Percentiles rank a stretch among this genome's conserved stretches.
These are phyloP conservation scores for Auricularia sp. DNA, from an alignment of 768 basidiomycete species.

Conservation along the genomic window DNA sequence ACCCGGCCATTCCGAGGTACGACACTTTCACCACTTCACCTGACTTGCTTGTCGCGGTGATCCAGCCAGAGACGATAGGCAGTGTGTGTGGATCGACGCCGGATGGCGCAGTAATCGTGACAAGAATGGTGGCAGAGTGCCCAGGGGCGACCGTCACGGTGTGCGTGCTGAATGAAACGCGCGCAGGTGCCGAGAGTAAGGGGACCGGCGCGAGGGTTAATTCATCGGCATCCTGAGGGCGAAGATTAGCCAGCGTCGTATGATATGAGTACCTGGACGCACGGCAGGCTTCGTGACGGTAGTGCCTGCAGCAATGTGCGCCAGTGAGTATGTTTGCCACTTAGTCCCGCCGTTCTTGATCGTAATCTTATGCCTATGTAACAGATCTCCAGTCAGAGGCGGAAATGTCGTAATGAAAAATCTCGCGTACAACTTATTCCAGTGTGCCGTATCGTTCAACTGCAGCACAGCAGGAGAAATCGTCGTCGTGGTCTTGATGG, in stretches of 20 bases:
- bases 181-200: neutral
- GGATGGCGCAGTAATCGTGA: neutral
- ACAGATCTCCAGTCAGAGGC: neutral
- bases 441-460: neutral
- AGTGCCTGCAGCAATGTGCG: neutral
- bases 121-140: neutral
- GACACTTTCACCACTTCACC: neutral
- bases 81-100: neutral
- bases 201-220: neutral
- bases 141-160: neutral
- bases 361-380: neutral
- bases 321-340: neutral
- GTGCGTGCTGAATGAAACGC: neutral
- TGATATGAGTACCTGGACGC: neutral
- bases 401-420: neutral
- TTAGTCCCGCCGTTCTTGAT: neutral
- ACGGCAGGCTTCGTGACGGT: neutral
- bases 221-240: neutral
- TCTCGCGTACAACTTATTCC: neutral
- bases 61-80: slow-evolving; percentile 1
- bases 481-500: neutral
- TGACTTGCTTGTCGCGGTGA: neutral
- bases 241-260: neutral
- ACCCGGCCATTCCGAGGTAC: neutral
- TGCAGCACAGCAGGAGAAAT: neutral